These are phyloP conservation scores for Pseudogymnoascus sp. DNA, from an alignment of 2,329 filamentous ascomycete species.

Conservation along the genomic window DNA sequence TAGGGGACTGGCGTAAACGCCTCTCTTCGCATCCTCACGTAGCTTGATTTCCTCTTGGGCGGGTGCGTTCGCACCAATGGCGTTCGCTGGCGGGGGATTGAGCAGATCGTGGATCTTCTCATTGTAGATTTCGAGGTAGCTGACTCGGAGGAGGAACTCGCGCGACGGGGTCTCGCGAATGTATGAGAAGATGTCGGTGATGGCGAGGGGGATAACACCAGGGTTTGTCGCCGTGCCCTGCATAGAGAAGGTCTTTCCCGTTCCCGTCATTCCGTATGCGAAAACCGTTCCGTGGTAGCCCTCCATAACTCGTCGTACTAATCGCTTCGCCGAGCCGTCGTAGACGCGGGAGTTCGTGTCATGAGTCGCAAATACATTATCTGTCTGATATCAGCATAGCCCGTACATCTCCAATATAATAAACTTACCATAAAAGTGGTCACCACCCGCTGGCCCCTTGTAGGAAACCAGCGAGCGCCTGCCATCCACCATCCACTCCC, in stretches of 20 bases:
- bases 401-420: neutral
- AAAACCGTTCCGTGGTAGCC: constrained; percentile 98
- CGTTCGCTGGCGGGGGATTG: constrained; percentile 59
- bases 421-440: constrained; percentile 78
- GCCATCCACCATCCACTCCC: constrained; percentile 89
- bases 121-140: constrained; percentile 98
- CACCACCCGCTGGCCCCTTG: constrained; percentile 80
- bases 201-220: constrained; percentile 92
- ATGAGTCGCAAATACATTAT: constrained; percentile 92
- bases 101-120: constrained; percentile 93
- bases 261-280: constrained; percentile 98
- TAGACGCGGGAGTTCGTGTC: constrained; percentile 95
- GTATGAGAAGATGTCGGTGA: constrained; percentile 98
- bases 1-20: constrained; percentile 89
- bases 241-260: constrained; percentile 99
- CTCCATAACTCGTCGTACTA: constrained; percentile 96
- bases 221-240: constrained; percentile 93
- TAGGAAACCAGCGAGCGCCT: constrained; percentile 76
- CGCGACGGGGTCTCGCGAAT: constrained; percentile 93
- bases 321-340: constrained; percentile 83
- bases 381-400: constrained; percentile 38
- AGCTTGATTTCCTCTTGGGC: constrained; percentile 92
- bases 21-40: constrained; percentile 90
- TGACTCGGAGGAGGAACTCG: constrained; percentile 90
- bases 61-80: constrained; percentile 43